These are phyloP conservation scores for Crithidia acanthocephali DNA, from an alignment of 208 protist genomes.

Conservation along the genomic window DNA sequence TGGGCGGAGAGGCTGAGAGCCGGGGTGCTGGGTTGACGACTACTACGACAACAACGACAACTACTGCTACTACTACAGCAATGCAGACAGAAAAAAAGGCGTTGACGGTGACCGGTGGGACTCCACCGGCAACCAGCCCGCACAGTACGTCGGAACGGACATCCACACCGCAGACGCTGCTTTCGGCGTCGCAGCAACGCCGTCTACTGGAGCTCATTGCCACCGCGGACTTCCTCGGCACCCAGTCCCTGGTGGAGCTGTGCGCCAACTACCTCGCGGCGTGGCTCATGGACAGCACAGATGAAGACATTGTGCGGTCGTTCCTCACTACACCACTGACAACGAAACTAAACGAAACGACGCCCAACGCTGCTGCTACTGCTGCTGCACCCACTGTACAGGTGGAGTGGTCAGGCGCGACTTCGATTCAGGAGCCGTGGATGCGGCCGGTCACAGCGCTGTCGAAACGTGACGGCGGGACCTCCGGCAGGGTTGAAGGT, in stretches of 20 bases:
- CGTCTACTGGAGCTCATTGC: slow-evolving; percentile 63
- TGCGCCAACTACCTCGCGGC: slow-evolving; percentile 58
- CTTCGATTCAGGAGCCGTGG: slow-evolving; percentile 24
- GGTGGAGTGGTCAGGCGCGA: neutral
- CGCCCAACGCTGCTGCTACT: too few relatives aligned
- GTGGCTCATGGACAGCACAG: slow-evolving; percentile 60
- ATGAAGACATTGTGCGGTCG: slow-evolving; percentile 55
- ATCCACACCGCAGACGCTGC: neutral
- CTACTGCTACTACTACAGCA: too few relatives aligned
- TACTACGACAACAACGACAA: too few relatives aligned
- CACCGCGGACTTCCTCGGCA: slow-evolving; percentile 63
- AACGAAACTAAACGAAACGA: too few relatives aligned
- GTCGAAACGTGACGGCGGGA: neutral
- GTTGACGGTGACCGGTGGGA: too few relatives aligned
- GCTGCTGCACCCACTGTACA: neutral
- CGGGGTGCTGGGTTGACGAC: too few relatives aligned
- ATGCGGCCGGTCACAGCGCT: neutral
- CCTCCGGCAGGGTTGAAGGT: too few relatives aligned
- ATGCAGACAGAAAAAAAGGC: too few relatives aligned
- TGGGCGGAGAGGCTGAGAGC: too few relatives aligned
- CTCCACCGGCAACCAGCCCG: too few relatives aligned
- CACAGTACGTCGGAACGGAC: too few relatives aligned
- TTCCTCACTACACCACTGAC: slow-evolving; percentile 23
- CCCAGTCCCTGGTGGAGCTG: slow-evolving; percentile 38
- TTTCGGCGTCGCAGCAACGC: slow-evolving; percentile 34